Evolutionary conservation across 2,329 filamentous ascomycete species (phyloP), one percentile per base, ranked within the genome.

Genomic region (Akanthomyces lecanii): DNA sequence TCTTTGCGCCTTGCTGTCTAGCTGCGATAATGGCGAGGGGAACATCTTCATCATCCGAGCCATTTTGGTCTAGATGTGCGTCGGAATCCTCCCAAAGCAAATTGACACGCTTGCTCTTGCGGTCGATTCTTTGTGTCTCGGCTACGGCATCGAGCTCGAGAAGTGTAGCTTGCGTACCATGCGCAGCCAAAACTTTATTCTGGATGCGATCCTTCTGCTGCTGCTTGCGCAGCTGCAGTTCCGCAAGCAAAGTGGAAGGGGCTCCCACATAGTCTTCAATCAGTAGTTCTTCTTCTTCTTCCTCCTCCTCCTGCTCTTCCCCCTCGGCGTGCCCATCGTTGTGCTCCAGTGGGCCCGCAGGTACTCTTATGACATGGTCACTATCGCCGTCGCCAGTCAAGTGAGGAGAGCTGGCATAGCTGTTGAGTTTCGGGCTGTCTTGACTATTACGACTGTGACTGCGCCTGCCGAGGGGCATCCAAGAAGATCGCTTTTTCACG

Each of bases 121-220:
- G 86, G 33, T 89, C 83, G 67, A 88, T 87, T 68, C 88, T 88
- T 73, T 97, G 90, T 28, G 92, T 84, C 74, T 97, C 90, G 25
- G 91, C 91, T 33, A 97, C 91, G 0, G 92, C 90, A 71, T 99
- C 94, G 68, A 98, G 84, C 72, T 99, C 87, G 1, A 99, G 81
- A 4, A 99, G 81, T 0, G 95, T 99, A 16, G 91, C 91, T 67
- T 95, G 91, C 82, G 96, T 88, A n/a, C 92, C 93, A 61, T 68
- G 81, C 81, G 2, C 77, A 76, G 51, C 82, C 85, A 38, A 84
- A 81, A 25, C 88, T 82, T 25, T 87, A 85, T 63, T 74, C 47
- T 58, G 73, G 36, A 89, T 95, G 42, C 95, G 87, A 65, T 88
- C 81, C 74, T 91, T 93, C 70, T 96, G 89, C 69, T 97, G 90